Evolutionary conservation across 139 green algal species (phyloP).

Genomic region (Haematococcus lacustris): DNA sequence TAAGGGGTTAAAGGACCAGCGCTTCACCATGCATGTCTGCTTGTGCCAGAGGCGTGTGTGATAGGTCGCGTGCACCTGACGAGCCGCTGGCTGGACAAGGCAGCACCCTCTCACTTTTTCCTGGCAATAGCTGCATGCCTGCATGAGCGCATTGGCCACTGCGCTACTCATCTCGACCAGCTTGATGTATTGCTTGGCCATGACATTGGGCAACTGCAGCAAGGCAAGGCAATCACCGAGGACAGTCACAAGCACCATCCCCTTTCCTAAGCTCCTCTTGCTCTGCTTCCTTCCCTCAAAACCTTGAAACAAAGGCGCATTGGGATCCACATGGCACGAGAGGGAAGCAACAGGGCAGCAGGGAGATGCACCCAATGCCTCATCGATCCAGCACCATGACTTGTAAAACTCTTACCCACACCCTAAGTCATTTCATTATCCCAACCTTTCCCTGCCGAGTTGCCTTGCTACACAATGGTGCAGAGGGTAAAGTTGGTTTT

Average conservation of each 20-base stretch:
- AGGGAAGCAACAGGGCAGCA: no score
- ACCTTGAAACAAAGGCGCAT: not conserved
- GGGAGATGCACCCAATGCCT: not conserved
- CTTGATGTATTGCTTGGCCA: not conserved
- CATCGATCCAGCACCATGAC: not conserved
- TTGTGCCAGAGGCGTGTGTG: no score
- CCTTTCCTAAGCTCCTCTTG: not conserved
- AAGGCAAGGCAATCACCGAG: not conserved
- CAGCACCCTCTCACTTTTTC: not conserved
- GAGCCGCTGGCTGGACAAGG: no score
- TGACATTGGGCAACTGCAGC: not conserved
- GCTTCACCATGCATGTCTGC: no score
- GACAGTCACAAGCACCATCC: not conserved
- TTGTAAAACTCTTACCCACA: no score
- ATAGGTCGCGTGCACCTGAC: no score
- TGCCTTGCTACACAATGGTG: not conserved
- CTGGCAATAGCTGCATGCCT: not conserved
- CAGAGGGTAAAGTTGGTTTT: not conserved
- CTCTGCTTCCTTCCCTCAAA: not conserved
- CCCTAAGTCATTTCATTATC: not conserved
- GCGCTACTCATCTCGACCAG: not conserved
- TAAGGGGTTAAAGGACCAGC: no score
- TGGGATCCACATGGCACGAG: not conserved
- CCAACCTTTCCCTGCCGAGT: not conserved
- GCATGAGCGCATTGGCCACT: not conserved